Conservation (phyloP, 78 protist species). For the Pigoraptor vietnamica region DNA sequence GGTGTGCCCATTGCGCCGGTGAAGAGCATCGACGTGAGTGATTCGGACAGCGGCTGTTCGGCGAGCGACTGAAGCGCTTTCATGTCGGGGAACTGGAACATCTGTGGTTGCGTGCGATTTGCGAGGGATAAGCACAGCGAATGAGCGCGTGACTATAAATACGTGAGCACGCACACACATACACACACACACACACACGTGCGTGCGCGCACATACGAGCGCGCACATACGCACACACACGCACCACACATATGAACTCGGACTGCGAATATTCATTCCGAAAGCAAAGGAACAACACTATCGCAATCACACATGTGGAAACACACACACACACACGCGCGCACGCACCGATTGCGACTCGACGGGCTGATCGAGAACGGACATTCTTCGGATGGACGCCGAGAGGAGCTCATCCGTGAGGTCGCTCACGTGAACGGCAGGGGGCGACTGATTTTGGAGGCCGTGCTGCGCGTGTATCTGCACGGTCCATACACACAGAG, state of each 20-base stretch:
- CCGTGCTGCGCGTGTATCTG: background rate
- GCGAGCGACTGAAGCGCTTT: background rate
- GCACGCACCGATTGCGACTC: background rate
- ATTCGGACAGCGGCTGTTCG: background rate
- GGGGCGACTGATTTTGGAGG: background rate
- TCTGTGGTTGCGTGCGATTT: background rate
- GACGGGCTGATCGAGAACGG: background rate
- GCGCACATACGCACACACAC: too few species aligned
- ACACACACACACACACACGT: too few species aligned
- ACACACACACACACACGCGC: background rate
- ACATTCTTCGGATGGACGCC: background rate
- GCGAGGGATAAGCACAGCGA: background rate
- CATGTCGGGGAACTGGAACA: background rate
- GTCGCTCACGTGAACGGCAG: background rate
- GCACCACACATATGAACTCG: too few species aligned
- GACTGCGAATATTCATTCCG: too few species aligned
- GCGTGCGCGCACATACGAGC: too few species aligned
- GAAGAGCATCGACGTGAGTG: background rate
- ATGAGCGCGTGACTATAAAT: background rate
- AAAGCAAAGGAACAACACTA: background rate
- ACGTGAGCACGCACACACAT: background rate
- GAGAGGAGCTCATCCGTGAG: background rate
- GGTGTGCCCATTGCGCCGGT: background rate
- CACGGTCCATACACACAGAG: background rate
- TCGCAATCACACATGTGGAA: too few species aligned